Evolutionary conservation across 495 filamentous ascomycete species (phyloP).

Genomic region (Copromyces sp.): DNA sequence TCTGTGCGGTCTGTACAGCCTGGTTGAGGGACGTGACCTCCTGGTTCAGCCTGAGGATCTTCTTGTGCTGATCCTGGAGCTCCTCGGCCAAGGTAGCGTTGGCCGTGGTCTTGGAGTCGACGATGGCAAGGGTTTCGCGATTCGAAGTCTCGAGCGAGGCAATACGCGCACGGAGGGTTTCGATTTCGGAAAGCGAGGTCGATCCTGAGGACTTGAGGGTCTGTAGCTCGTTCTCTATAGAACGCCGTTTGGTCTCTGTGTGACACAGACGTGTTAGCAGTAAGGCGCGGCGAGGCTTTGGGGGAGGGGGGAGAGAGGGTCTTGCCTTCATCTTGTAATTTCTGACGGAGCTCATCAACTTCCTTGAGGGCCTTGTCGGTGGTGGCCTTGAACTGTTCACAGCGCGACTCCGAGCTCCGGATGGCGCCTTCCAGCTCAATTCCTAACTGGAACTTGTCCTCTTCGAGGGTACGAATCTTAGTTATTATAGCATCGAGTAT

Average conservation of each 20-base stretch:
- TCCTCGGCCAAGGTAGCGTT: slow-evolving; percentile 80
- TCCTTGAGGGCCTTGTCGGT: slow-evolving; percentile 76
- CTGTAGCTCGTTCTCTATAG: slow-evolving; percentile 73
- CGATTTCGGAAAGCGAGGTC: slow-evolving; percentile 65
- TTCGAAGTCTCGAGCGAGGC: slow-evolving; percentile 81
- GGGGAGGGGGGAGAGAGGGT: not conserved
- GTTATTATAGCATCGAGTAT: slow-evolving; percentile 57
- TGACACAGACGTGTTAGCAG: slow-evolving; percentile 8
- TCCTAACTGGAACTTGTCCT: slow-evolving; percentile 74
- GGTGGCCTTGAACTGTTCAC: slow-evolving; percentile 65
- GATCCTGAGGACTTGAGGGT: slow-evolving; percentile 65
- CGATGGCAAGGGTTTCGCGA: slow-evolving; percentile 72
- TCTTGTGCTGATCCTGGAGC: slow-evolving; percentile 76
- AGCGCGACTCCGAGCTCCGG: slow-evolving; percentile 66
- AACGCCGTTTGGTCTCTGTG: slow-evolving; percentile 26
- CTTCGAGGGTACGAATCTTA: slow-evolving; percentile 73
- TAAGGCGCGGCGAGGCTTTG: not conserved
- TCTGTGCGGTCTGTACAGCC: slow-evolving; percentile 67
- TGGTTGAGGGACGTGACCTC: slow-evolving; percentile 74
- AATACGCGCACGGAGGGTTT: slow-evolving; percentile 67
- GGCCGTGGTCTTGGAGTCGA: slow-evolving; percentile 82
- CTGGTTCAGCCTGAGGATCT: slow-evolving; percentile 69
- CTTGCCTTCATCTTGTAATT: slow-evolving; percentile 72
- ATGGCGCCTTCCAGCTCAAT: slow-evolving; percentile 91
- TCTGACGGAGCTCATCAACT: slow-evolving; percentile 63